Evolutionary conservation across 805 yeast species (phyloP), one percentile per base, ranked within the genome.

Genomic region (Monosporozyma siamensis): DNA sequence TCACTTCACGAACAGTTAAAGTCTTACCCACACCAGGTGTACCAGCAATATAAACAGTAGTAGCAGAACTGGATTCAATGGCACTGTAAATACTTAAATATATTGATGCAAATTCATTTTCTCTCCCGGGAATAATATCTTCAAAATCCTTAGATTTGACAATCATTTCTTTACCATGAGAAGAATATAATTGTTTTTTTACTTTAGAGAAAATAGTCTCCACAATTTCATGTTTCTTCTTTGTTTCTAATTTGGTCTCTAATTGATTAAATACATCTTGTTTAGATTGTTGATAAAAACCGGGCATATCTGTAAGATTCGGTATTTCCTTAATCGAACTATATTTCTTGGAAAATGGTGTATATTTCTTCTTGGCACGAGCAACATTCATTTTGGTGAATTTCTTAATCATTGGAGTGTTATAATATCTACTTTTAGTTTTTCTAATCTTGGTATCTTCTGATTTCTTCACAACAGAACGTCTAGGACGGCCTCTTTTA

Each of bases 21-120:
- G 98, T 90, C 58, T 92, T 92, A 10, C 98, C 98, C 2, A 94
- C 90, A 7, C 99, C 99, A 0, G 99, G 98, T 0, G 96, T 87
- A 3, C 99, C 99, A 61, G 95, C 86, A 9, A 92, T 78, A 57
- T 89, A 92, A 5, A 92, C 63, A 50, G 95, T 86, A 6, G 89
- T 74, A 0, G 97, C 97, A 1, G 82, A 72, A 34, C 75, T 74
- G 12, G 80, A 72, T 38, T 70, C 70, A 26, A 90, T 75, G 0
- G 95, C 83, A 36, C 77, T 70, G 51, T 87, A 88, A 4, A 92
- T 59, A 34, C 78, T 76, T 35, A 75, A 56, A 58, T 79, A 85
- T 4, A 92, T 66, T 43, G 78, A 74, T 8, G 79, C 74, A 56
- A 82, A 88, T 58, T 92, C 95, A 17, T 74, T 73, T 48, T 87